Conservation (phyloP, 345 rosid species). For the Corchorus capsularis region DNA sequence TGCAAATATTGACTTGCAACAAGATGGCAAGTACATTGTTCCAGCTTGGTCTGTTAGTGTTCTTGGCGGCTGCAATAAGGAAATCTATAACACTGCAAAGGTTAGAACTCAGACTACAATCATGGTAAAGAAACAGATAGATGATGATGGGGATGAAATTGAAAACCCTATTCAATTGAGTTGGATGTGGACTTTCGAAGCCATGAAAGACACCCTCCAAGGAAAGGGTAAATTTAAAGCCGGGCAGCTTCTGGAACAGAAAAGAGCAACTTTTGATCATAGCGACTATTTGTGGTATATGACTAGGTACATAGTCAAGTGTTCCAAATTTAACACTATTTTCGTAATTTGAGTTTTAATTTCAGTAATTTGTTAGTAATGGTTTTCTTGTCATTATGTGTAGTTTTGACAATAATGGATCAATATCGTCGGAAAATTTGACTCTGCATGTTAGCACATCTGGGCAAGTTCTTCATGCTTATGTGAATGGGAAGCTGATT, state of each 20-base stretch:
- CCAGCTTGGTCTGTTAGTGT: constrained; percentile 82
- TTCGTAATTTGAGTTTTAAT: too few species aligned
- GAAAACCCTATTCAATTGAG: constrained; percentile 16
- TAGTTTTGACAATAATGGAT: too few species aligned
- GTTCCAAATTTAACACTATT: too few species aligned
- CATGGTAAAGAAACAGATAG: constrained; percentile 34
- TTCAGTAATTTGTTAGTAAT: too few species aligned
- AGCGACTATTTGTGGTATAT: constrained; percentile 75
- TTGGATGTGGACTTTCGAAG: constrained; percentile 67
- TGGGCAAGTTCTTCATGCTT: too few species aligned
- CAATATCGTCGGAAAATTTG: too few species aligned
- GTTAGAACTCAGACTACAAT: constrained; percentile 59
- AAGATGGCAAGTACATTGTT: constrained; percentile 32
- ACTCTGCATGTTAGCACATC: too few species aligned
- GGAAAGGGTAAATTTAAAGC: constrained; percentile 39
- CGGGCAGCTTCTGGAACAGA: constrained; percentile 52
- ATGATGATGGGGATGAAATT: not conserved
- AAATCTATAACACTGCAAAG: constrained; percentile 67
- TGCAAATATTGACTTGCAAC: constrained; percentile 42
- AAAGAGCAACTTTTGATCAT: constrained; percentile 42
- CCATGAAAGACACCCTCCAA: constrained; percentile 16
- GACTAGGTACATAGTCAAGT: constrained; percentile 55
- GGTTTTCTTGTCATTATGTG: too few species aligned
- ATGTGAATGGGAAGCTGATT: too few species aligned
- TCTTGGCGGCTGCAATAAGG: constrained; percentile 58